Evolutionary conservation across 805 yeast genomes (phyloP).

Genomic region (Candida easanensis): DNA sequence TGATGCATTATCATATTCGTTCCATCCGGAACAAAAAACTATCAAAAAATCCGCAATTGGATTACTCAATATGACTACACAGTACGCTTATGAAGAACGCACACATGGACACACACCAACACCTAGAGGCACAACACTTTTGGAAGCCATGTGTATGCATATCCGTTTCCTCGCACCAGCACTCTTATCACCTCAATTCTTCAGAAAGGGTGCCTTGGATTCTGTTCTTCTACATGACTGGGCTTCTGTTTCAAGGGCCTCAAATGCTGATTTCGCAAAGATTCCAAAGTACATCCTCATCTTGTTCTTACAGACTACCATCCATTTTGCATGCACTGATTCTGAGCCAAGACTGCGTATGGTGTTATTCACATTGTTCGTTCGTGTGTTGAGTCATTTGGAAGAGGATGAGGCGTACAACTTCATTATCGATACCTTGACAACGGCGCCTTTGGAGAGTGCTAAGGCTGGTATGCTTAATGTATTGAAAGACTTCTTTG

Average conservation of each 20-base stretch:
- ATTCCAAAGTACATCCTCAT: conserved; percentile 34
- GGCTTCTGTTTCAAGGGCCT: conserved; percentile 29
- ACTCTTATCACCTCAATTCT: conserved; percentile 24
- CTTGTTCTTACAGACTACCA: conserved; percentile 40
- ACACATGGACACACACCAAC: conserved; percentile 5
- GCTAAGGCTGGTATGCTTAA: conserved; percentile 60
- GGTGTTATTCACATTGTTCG: conserved; percentile 57
- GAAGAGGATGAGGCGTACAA: conserved; percentile 56
- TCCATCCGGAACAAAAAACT: conserved; percentile 27
- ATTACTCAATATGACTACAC: conserved; percentile 28
- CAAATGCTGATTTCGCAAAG: conserved; percentile 19
- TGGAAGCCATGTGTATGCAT: conserved; percentile 38
- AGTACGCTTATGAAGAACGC: conserved; percentile 18
- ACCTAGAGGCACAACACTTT: conserved; percentile 15
- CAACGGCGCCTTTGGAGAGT: conserved; percentile 61
- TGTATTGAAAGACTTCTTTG: conserved; percentile 64
- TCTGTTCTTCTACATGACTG: conserved; percentile 35
- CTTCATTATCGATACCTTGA: conserved; percentile 62
- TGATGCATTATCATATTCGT: conserved; percentile 29
- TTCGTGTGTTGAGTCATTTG: conserved; percentile 56
- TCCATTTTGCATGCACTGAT: conserved; percentile 35
- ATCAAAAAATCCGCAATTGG: conserved; percentile 34
- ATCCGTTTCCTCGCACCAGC: conserved; percentile 42
- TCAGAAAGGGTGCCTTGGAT: conserved; percentile 28
- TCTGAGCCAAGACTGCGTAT: conserved; percentile 37